Base-by-base conservation (phyloP, 805 yeast genomes). In the Kazachstania taianensis region DNA sequence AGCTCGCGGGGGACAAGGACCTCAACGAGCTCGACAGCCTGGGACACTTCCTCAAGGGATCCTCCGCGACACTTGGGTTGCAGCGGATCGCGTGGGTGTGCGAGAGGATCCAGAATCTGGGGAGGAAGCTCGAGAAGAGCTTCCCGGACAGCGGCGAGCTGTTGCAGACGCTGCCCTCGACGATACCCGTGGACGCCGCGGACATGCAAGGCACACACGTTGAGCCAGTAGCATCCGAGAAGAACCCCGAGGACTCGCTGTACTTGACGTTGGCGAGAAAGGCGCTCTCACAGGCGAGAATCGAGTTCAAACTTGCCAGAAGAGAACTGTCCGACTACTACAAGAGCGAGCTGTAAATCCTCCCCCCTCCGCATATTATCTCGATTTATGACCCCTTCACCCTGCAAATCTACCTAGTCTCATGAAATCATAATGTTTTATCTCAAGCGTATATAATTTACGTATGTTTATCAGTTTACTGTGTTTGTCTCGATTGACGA, bases 21-120 rank as follows among this genome's bases (percentile, higher is more conserved):
- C 66, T 86, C 40, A 69, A 64, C 27, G 67, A 75, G 41, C 62
- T 92, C 38, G 78, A 87, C 15, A 67, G 76, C 10, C 63, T 81
- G 48, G 98, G 98, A 10, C 98, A 92, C 57, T 92, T 84, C 53
- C 67, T 92, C 38, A 92, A 92, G 56, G 98, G 98, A 31, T 80
- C 94, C 9, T 94, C 96, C 1, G 94, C 96, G 2, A 89, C 96
- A 1, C 65, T 92, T 40, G 98, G 98, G 2, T 67, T 92, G 38
- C 73, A 72, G 30, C 75, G 77, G 42, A 82, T 92, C 33, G 86
- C 86, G 39, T 72, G 75, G 52, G 81, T 86, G 48, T 92, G 98
- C 61, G 98, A 87, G 59, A 68, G 87, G 45, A 87, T 92, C 42
- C 98, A 92, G 59, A 87, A 87, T 55, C 75, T 83, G 45, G 97